These are phyloP conservation scores for Termitomyces eurrhizus DNA, from an alignment of 768 basidiomycete genomes.

Conservation along the genomic window DNA sequence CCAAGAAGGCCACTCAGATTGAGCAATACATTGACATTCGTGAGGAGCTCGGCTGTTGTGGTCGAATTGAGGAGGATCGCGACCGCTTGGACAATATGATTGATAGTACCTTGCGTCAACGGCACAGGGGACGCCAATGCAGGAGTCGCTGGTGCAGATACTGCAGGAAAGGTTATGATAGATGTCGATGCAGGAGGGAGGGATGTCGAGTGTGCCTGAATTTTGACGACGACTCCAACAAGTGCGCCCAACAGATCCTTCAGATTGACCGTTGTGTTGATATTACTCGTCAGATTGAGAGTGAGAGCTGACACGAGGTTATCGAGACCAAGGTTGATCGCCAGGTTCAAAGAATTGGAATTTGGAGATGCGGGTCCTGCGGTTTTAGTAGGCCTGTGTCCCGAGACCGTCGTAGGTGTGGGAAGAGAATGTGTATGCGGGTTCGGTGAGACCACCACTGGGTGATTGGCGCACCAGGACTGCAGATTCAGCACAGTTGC, in stretches of 20 bases:
- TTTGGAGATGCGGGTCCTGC: background rate
- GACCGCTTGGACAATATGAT: conserved; percentile 13
- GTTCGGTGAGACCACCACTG: conserved; percentile 1
- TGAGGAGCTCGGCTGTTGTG: conserved; percentile 7
- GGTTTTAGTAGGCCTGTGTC: background rate
- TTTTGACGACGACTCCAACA: conserved; percentile 10
- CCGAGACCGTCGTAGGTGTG: background rate
- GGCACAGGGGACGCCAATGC: background rate
- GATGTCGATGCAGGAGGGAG: conserved; percentile 5
- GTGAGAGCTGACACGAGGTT: conserved; percentile 10
- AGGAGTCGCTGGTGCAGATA: background rate
- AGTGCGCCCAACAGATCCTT: conserved; percentile 7
- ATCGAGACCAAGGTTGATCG: conserved; percentile 13
- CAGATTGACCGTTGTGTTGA: conserved; percentile 7
- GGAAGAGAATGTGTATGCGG: background rate
- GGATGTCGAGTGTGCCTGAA: conserved; percentile 11
- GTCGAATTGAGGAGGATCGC: conserved; percentile 12
- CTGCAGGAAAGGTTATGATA: background rate
- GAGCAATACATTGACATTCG: conserved; percentile 10
- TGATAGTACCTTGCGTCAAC: conserved; percentile 8
- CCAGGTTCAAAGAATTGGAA: background rate
- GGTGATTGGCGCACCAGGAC: conserved; percentile 12
- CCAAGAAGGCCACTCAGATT: conserved; percentile 1
- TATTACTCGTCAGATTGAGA: conserved; percentile 3
- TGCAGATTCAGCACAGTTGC: conserved; percentile 6